These are phyloP conservation scores for Paramarasmius palmivorus DNA, from an alignment of 1,284 basidiomycete genomes.

Conservation along the genomic window DNA sequence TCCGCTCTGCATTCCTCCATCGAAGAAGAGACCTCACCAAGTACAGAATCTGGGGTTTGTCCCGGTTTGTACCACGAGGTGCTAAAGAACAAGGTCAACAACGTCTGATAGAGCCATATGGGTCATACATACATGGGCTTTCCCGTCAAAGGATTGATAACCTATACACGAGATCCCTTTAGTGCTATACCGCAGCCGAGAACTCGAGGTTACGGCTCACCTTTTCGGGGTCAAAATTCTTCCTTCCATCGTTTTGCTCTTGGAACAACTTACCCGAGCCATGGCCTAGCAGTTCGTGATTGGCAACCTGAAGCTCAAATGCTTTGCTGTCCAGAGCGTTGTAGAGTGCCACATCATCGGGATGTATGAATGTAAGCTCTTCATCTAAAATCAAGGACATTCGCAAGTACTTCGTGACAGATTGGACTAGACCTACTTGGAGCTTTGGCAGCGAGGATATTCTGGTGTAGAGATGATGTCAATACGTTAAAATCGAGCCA, in stretches of 20 bases:
- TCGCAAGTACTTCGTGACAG: not conserved
- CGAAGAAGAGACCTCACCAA: constrained; percentile 83
- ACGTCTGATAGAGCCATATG: constrained; percentile 4
- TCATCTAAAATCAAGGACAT: constrained; percentile 48
- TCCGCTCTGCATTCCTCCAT: constrained; percentile 89
- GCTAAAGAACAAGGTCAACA: constrained; percentile 31
- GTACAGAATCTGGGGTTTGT: constrained; percentile 75
- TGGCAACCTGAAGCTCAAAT: constrained; percentile 85
- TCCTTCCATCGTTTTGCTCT: constrained; percentile 70
- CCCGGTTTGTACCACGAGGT: constrained; percentile 84
- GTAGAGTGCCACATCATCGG: constrained; percentile 69
- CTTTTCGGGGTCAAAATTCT: constrained; percentile 77
- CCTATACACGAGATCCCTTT: constrained; percentile 35
- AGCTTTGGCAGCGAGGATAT: constrained; percentile 83
- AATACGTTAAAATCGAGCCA: constrained; percentile 1
- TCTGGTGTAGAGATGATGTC: constrained; percentile 38
- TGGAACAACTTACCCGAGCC: constrained; percentile 81
- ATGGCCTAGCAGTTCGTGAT: constrained; percentile 81
- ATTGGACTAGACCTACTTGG: constrained; percentile 39
- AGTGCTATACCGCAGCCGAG: no score
- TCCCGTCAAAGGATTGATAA: constrained; percentile 85
- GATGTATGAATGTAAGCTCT: constrained; percentile 78
- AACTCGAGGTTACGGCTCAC: constrained; percentile 31
- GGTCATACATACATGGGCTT: constrained; percentile 58
- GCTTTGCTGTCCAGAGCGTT: constrained; percentile 75